Percentiles rank a stretch among this genome's conserved stretches.
Conservation (phyloP, 495 filamentous ascomycete genomes). For the Cairneyella variabilis region DNA sequence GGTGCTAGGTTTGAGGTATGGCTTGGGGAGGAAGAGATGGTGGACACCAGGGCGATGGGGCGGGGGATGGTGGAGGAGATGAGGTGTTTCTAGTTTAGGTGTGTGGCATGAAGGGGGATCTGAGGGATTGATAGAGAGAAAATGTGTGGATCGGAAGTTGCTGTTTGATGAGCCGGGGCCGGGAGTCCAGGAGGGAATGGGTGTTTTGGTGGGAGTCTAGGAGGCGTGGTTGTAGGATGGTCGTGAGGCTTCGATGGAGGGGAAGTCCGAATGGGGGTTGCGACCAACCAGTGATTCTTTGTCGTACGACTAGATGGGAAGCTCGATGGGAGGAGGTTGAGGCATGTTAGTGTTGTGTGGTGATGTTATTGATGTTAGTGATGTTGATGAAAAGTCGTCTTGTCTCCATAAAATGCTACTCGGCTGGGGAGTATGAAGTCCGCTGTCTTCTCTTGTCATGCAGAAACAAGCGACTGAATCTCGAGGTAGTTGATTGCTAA, state of each 20-base stretch:
- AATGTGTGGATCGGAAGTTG: conserved; percentile 64
- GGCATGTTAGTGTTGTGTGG: too few species aligned
- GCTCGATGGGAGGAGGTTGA: too few species aligned
- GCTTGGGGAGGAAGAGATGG: conserved; percentile 15
- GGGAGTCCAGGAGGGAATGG: conserved; percentile 67
- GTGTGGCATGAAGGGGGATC: conserved; percentile 55
- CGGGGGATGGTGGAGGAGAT: conserved; percentile 80
- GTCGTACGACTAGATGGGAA: conserved; percentile 1
- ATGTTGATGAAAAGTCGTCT: too few species aligned
- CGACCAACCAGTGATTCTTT: conserved; percentile 45
- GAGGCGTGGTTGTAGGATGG: conserved; percentile 56
- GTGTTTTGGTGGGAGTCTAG: conserved; percentile 37
- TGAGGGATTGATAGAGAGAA: conserved; percentile 65
- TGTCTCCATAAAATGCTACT: too few species aligned
- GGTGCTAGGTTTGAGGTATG: conserved; percentile 70
- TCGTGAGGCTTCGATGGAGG: conserved; percentile 63
- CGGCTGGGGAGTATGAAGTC: too few species aligned
- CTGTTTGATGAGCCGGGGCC: conserved; percentile 61
- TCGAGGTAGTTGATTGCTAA: too few species aligned
- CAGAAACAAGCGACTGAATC: too few species aligned
- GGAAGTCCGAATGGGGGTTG: conserved; percentile 69
- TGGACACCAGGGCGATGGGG: conserved; percentile 56
- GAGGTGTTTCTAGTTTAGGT: conserved; percentile 89
- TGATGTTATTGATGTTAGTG: too few species aligned
- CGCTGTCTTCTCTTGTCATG: too few species aligned